Percentiles rank a stretch among this genome's conserved stretches.
These are phyloP conservation scores for Cystobasidium tubakii DNA, from an alignment of 768 basidiomycete genomes.

Conservation along the genomic window DNA sequence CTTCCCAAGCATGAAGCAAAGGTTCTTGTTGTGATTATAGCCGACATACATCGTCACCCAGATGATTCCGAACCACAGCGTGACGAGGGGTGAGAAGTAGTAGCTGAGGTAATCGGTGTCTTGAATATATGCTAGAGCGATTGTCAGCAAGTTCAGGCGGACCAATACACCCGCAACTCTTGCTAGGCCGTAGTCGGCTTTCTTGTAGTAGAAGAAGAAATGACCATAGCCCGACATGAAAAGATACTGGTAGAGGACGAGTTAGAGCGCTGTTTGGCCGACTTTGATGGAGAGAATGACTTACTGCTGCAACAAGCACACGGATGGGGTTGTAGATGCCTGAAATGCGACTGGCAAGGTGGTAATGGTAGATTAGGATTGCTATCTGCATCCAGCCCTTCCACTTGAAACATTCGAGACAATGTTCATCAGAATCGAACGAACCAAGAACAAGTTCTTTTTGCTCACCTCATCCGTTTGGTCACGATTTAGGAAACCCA, in stretches of 20 bases:
- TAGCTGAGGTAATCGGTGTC: constrained; percentile 85
- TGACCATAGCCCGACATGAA: constrained; percentile 87
- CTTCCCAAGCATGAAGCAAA: constrained; percentile 64
- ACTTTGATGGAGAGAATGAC: constrained; percentile 55
- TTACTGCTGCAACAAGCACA: constrained; percentile 67
- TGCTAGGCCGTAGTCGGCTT: constrained; percentile 74
- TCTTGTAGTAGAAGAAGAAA: constrained; percentile 69
- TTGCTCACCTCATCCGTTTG: constrained; percentile 68
- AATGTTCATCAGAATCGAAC: background rate
- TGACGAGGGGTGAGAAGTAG: constrained; percentile 83
- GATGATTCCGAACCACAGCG: constrained; percentile 77
- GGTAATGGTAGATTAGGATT: constrained; percentile 87
- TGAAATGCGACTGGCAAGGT: constrained; percentile 79
- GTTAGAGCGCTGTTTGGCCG: background rate
- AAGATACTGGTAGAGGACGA: constrained; percentile 40
- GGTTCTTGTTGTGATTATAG: constrained; percentile 64
- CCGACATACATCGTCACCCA: constrained; percentile 71
- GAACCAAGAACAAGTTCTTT: background rate
- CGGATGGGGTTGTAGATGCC: constrained; percentile 91
- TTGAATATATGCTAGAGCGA: constrained; percentile 80
- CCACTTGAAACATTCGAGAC: constrained; percentile 54
- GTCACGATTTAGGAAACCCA: constrained; percentile 81
- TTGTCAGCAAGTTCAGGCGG: constrained; percentile 74
- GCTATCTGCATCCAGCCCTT: constrained; percentile 97
- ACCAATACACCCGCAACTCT: constrained; percentile 72